Evolutionary conservation across 1,139 yeast species (phyloP).

Genomic region (Kazachstania sp.): DNA sequence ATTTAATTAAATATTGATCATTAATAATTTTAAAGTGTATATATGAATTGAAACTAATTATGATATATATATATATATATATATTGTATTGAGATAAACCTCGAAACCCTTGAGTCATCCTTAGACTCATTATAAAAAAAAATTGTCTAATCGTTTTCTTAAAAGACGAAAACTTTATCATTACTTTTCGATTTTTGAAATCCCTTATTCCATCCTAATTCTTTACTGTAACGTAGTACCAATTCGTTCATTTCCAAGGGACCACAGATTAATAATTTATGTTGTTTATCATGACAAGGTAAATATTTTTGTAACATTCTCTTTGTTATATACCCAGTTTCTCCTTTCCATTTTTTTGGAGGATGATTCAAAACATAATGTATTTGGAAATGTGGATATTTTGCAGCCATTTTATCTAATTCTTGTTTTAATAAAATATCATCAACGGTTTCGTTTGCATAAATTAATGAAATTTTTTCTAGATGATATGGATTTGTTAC

Average conservation of each 20-base stretch:
- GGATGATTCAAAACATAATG: constrained; percentile 74
- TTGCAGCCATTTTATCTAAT: constrained; percentile 59
- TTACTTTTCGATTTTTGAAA: constrained; percentile 43
- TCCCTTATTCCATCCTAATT: constrained; percentile 56
- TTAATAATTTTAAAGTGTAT: not conserved
- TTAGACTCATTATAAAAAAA: not conserved
- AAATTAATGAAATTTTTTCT: constrained; percentile 33
- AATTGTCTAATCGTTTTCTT: constrained; percentile 9
- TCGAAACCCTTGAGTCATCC: no score
- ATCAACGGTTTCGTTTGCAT: constrained; percentile 69
- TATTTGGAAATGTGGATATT: constrained; percentile 55
- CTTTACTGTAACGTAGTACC: constrained; percentile 42
- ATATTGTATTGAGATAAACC: no score
- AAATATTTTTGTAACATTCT: constrained; percentile 61
- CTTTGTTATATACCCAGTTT: constrained; percentile 71
- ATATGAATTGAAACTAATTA: no score
- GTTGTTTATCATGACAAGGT: constrained; percentile 39
- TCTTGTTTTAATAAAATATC: constrained; percentile 77
- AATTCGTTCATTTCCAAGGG: constrained; percentile 59
- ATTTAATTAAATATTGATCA: not conserved
- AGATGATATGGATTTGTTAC: constrained; percentile 40
- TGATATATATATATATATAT: no score
- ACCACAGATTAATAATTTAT: constrained; percentile 60
- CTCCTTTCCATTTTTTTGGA: constrained; percentile 56
- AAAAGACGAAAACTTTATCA: constrained; percentile 65